These are phyloP conservation scores for Aegilops longissima DNA, from an alignment of 176 grass and related monocot genomes.

Conservation along the genomic window DNA sequence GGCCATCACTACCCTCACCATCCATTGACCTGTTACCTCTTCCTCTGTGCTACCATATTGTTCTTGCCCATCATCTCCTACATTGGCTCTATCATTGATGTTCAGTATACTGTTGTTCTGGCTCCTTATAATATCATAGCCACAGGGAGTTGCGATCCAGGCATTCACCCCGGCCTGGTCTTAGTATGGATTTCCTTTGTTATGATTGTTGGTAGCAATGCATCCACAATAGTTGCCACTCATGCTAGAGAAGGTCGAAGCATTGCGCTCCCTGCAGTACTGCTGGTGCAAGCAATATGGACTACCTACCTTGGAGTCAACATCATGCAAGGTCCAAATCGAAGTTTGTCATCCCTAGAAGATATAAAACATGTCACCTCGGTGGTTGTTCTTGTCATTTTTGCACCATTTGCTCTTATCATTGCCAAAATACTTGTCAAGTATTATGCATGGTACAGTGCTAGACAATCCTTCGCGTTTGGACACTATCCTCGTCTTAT, in stretches of 20 bases:
- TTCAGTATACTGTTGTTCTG: background rate
- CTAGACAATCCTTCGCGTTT: too few relatives aligned
- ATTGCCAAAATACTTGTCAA: background rate
- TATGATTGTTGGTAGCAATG: background rate
- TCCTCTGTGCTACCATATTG: background rate
- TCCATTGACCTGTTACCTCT: background rate
- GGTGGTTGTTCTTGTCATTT: background rate
- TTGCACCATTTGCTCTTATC: background rate
- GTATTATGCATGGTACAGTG: too few relatives aligned
- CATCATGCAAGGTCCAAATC: background rate
- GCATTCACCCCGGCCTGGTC: background rate
- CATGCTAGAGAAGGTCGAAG: conserved; percentile 10
- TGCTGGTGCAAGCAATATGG: background rate
- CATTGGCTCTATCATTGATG: background rate
- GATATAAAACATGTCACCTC: background rate
- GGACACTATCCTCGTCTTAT: too few relatives aligned
- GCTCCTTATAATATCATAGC: background rate
- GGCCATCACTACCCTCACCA: background rate
- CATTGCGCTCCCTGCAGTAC: background rate
- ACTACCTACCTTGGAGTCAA: background rate
- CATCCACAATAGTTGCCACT: background rate
- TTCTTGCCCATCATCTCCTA: conserved; percentile 30
- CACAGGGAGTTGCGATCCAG: rapidly evolving
- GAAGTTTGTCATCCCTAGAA: background rate
- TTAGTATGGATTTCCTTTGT: background rate